Conservation (phyloP, 148 eudicot genomes). For the Mesembryanthemum crystallinum region DNA sequence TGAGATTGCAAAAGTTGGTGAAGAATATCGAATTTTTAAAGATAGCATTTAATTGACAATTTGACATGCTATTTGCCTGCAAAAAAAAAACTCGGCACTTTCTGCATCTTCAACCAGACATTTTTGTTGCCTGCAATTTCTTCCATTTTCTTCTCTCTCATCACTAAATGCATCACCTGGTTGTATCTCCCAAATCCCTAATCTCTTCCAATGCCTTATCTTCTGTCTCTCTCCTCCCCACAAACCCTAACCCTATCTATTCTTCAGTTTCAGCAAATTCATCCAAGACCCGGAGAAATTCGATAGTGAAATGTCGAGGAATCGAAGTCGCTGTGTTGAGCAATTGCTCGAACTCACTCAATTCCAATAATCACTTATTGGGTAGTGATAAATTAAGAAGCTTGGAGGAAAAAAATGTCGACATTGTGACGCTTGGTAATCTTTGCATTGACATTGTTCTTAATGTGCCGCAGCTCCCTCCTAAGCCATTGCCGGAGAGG, state of each 20-base stretch:
- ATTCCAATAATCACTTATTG: slow-evolving; percentile 21
- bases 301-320: slow-evolving; percentile 42
- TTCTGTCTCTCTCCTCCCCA: slow-evolving; percentile 17
- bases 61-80: too few species aligned
- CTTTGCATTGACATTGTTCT: slow-evolving; percentile 93
- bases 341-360: slow-evolving; percentile 22
- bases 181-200: slow-evolving; percentile 42
- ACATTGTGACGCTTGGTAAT: slow-evolving; percentile 88
- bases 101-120: too few species aligned
- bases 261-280: slow-evolving; percentile 15
- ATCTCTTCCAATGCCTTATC: slow-evolving; percentile 36
- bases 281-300: slow-evolving; percentile 33
- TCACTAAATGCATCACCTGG: slow-evolving; percentile 55
- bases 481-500: slow-evolving; percentile 42
- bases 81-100: too few species aligned
- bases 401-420: slow-evolving; percentile 54
- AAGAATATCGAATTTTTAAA: too few species aligned
- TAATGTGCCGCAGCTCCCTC: slow-evolving; percentile 75
- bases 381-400: slow-evolving; percentile 25
- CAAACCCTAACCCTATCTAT: slow-evolving; percentile 22
- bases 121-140: too few species aligned
- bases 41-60: too few species aligned
- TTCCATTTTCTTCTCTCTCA: neutral
- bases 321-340: slow-evolving; percentile 41
- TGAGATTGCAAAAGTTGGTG: too few species aligned